These are phyloP conservation scores for Beta macrorhiza DNA, from an alignment of 179 eudicot species.

Conservation along the genomic window DNA sequence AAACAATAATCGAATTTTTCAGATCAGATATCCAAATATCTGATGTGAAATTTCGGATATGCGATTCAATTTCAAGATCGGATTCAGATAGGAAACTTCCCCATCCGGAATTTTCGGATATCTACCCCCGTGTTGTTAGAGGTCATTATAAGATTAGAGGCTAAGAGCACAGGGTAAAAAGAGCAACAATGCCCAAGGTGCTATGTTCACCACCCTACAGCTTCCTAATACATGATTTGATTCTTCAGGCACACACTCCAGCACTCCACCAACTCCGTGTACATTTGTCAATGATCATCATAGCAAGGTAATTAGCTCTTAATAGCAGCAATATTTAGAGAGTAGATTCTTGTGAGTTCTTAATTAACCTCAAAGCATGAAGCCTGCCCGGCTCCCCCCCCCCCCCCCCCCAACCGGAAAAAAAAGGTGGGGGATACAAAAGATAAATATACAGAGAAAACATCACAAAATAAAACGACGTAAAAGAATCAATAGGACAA, in stretches of 20 bases:
- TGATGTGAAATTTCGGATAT: no score
- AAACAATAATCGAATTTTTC: no score
- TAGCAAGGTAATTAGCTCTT: neutral
- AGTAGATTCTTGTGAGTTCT: neutral
- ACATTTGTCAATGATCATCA: neutral
- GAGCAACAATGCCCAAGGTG: neutral
- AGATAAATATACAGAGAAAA: neutral
- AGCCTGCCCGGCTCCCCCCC: neutral
- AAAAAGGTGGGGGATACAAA: neutral
- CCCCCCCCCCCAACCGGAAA: neutral
- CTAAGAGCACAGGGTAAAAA: neutral
- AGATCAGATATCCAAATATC: no score
- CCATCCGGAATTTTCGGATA: no score
- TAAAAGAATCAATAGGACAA: neutral
- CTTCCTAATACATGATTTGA: neutral
- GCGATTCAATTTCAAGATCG: no score
- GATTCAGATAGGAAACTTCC: no score
- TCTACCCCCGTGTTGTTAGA: no score
- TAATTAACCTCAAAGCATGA: neutral
- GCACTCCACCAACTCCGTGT: neutral
- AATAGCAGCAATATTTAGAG: neutral
- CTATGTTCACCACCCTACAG: neutral
- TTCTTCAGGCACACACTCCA: neutral
- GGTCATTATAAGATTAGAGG: neutral
- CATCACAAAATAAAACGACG: neutral